Base-by-base conservation (phyloP, 1,284 basidiomycete genomes). In the Heterobasidion irregulare region DNA sequence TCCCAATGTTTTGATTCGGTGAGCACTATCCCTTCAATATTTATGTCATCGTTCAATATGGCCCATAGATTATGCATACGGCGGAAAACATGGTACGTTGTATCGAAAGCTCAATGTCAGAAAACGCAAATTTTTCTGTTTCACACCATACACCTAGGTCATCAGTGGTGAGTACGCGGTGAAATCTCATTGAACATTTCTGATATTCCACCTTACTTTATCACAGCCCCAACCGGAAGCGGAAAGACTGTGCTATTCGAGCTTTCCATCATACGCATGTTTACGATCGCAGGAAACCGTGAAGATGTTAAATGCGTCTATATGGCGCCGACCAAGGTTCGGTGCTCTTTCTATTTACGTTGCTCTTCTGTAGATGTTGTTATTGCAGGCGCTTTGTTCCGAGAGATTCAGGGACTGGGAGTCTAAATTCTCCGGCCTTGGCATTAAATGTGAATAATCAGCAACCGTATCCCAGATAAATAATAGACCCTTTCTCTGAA, bases 231-330 rank as follows among this genome's bases (percentile, higher is more conserved):
- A 0, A 97, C 94, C 7, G 92, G 94, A 26, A 90, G 92, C 49
- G 94, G 94, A 32, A 97, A 97, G 71, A 94, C 95, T 0, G 92
- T 90, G 0, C 71, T 98, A 7, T 99, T 99, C 62, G 96, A 99
- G 67, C 73, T 99, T 10, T 84, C 91, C 0, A 88, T 98, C 52
- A 82, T 98, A 52, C 82, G 82, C 35, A 81, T 94, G 78, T 72
- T 95, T 41, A 75, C 73, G 52, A 70, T 75, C 52, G 70, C 74
- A 8, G 64, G 68, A 52, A 67, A 70, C 19, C 65, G 66, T 8
- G 65, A 69, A n/a, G 65, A 67, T 19, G 61, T 67, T 7, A 89
- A 89, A 70, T 92, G 90, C 56, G 84, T 99, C 19, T 99, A 99
- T 65, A 85, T 99, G 66, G 93, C 95, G 0, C 95, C 94, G 0